These are phyloP conservation scores for Zangia roseola DNA, from an alignment of 768 basidiomycete genomes.

Conservation along the genomic window DNA sequence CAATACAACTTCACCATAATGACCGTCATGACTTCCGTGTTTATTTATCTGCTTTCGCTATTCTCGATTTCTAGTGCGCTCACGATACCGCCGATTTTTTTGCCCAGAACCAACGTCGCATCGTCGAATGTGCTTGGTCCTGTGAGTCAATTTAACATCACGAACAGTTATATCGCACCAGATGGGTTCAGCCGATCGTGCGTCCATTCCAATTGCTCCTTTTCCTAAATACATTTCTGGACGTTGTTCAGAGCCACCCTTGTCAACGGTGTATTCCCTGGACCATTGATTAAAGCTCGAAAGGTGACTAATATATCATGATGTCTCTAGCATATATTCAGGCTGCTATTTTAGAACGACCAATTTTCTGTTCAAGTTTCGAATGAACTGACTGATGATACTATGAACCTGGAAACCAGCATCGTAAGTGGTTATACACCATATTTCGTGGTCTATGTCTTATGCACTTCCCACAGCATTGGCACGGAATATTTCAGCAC, in stretches of 20 bases:
- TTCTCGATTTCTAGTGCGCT: no score
- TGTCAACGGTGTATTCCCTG: constrained; percentile 3
- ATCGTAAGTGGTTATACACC: background rate
- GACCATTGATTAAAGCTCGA: background rate
- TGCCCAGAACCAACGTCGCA: no score
- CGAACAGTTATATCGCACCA: background rate
- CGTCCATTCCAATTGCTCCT: background rate
- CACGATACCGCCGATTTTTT: no score
- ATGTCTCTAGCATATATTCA: background rate
- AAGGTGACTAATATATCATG: background rate
- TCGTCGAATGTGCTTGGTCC: no score
- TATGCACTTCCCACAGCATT: constrained; percentile 22
- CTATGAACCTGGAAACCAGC: background rate
- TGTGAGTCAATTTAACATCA: background rate
- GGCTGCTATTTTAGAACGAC: background rate
- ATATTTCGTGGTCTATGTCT: background rate
- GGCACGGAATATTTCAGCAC: constrained; percentile 46
- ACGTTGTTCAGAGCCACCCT: background rate
- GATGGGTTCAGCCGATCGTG: background rate
- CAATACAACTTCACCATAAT: no score
- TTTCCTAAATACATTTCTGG: no score
- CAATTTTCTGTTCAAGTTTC: background rate
- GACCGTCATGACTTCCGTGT: no score
- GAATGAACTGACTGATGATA: background rate
- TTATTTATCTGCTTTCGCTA: no score